phyloP scores from a whole-genome alignment of 73 alveolate genomes.

The Tetrahymena malaccensis region DNA sequence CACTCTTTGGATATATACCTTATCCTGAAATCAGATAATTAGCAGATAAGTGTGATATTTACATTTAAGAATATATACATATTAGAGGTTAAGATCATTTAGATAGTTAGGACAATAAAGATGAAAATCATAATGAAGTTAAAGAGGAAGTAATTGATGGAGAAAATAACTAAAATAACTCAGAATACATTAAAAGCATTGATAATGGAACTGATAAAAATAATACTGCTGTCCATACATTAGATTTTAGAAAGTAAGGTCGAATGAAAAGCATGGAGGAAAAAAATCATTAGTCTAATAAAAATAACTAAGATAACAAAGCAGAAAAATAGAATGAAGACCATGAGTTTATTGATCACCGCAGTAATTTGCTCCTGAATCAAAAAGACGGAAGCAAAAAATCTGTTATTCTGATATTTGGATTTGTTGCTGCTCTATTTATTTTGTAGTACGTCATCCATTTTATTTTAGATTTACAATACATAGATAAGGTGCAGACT shows the following conservation, averaged over 20 bases:
- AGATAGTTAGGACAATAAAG: neutral
- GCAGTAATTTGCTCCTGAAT: slow-evolving; percentile 5
- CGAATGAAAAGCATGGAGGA: neutral
- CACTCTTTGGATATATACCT: slow-evolving; percentile 35
- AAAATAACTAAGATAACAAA: neutral
- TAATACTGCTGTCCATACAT: neutral
- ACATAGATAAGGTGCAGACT: neutral
- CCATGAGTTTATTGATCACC: slow-evolving; percentile 14
- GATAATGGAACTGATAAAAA: neutral
- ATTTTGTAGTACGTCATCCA: slow-evolving; percentile 18
- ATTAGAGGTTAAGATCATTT: neutral
- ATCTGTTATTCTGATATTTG: slow-evolving; percentile 5
- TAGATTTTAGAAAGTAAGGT: neutral
- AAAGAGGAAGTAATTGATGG: neutral
- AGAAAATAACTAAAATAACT: neutral
- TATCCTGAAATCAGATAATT: slow-evolving; percentile 21
- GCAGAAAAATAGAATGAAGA: slow-evolving; percentile 25
- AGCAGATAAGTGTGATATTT: slow-evolving; percentile 28
- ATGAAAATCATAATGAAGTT: neutral
- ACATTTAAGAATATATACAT: slow-evolving; percentile 4
- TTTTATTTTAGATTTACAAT: slow-evolving; percentile 15
- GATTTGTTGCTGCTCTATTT: slow-evolving; percentile 7
- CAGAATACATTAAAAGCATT: neutral
- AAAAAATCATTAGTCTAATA: neutral
- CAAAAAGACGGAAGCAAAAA: slow-evolving; percentile 29